These are phyloP conservation scores for Clavispora vitiphila DNA, from an alignment of 805 yeast genomes.

Conservation along the genomic window DNA sequence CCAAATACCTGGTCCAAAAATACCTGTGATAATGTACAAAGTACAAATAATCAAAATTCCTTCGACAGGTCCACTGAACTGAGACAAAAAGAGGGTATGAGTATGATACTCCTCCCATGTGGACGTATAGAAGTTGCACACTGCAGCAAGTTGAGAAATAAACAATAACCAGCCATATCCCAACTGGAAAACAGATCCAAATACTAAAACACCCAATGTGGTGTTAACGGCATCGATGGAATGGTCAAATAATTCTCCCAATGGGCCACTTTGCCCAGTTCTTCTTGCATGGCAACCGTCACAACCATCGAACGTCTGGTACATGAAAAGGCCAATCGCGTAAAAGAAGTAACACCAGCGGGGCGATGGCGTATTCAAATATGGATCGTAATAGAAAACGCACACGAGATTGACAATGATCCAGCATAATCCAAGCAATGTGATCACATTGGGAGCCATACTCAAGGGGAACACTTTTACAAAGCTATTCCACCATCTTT, in stretches of 20 bases:
- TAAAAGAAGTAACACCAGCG: slow-evolving; percentile 71
- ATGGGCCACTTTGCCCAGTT: slow-evolving; percentile 91
- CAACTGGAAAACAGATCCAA: slow-evolving; percentile 69
- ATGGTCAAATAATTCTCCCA: slow-evolving; percentile 93
- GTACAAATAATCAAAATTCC: slow-evolving; percentile 67
- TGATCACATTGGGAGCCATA: slow-evolving; percentile 92
- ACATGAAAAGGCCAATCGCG: slow-evolving; percentile 79
- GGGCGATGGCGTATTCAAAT: slow-evolving; percentile 55
- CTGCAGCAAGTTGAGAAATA: slow-evolving; percentile 64
- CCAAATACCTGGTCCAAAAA: slow-evolving; percentile 71
- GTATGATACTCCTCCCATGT: slow-evolving; percentile 98
- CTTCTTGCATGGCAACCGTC: slow-evolving; percentile 95
- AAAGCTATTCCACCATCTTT: slow-evolving; percentile 76
- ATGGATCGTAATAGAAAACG: slow-evolving; percentile 71
- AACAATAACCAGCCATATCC: slow-evolving; percentile 63
- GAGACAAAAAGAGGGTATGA: slow-evolving; percentile 70
- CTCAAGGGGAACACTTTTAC: slow-evolving; percentile 71
- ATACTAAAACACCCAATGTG: slow-evolving; percentile 68
- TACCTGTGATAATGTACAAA: slow-evolving; percentile 58
- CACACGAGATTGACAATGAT: slow-evolving; percentile 58
- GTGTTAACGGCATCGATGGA: slow-evolving; percentile 74
- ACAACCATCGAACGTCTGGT: slow-evolving; percentile 94
- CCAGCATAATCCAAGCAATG: slow-evolving; percentile 73
- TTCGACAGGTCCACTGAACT: slow-evolving; percentile 91
- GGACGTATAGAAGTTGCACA: slow-evolving; percentile 78